Evolutionary conservation across 2,329 filamentous ascomycete species (phyloP).

Genomic region (Fusarium siculi): DNA sequence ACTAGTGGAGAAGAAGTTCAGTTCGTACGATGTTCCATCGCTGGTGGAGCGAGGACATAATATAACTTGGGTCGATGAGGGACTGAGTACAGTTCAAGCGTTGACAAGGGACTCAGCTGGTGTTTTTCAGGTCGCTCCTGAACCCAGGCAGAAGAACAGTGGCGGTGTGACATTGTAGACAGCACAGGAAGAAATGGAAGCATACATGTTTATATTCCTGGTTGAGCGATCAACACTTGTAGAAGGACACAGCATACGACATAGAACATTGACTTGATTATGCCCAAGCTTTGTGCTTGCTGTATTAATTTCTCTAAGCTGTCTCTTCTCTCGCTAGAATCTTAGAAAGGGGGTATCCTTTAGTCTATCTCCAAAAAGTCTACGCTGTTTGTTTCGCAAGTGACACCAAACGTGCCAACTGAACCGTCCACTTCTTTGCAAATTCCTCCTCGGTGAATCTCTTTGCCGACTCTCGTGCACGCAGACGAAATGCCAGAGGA

Average conservation of each 20-base stretch:
- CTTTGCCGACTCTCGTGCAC: constrained; percentile 81
- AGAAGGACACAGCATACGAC: neutral
- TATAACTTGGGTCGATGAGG: constrained; percentile 73
- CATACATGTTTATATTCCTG: neutral
- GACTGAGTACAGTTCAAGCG: constrained; percentile 75
- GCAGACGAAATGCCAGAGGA: constrained; percentile 76
- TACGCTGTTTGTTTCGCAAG: constrained; percentile 46
- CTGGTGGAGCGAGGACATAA: constrained; percentile 76
- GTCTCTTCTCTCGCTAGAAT: constrained; percentile 16
- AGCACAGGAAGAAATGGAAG: neutral
- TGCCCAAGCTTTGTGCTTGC: neutral
- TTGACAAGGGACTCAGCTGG: constrained; percentile 66
- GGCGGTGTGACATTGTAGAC: constrained; percentile 65
- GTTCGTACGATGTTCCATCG: constrained; percentile 69
- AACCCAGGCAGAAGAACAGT: constrained; percentile 78
- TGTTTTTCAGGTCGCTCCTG: constrained; percentile 80
- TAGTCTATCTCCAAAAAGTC: constrained; percentile 45
- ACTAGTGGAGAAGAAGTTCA: constrained; percentile 75
- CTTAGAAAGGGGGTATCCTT: constrained; percentile 51
- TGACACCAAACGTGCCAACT: constrained; percentile 78
- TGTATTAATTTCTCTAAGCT: constrained; percentile 28
- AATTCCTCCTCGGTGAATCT: constrained; percentile 92
- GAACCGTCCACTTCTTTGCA: constrained; percentile 77
- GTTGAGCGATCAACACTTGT: neutral
- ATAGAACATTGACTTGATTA: neutral